Evolutionary conservation across 2,329 filamentous ascomycete genomes (phyloP), one percentile per base, ranked within the genome.

Genomic region (Diaporthe ampelina): DNA sequence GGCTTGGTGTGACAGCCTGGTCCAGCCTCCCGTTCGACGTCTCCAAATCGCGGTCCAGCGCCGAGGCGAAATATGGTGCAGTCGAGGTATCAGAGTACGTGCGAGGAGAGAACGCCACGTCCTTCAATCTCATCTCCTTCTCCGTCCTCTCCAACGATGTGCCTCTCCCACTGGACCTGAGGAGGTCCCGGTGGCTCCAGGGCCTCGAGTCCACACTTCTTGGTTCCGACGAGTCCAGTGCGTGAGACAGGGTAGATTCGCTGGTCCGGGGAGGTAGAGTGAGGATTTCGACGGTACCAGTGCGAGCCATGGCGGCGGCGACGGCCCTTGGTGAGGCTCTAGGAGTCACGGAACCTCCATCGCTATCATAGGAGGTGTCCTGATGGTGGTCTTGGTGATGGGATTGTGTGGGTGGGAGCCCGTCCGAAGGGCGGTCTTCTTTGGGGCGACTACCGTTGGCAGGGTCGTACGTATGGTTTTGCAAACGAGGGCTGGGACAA

Each of bases 111-210:
- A 71, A 74, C 2, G 72, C 59, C 17, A 63, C 52, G 43, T 82
- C 79, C 70, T 81, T 81, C 37, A 82, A 74, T 72, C 81, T 81
- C 54, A 81, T 82, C 76, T 86, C 85, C 77, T 83, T 84, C 9
- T 84, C 82, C 6, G 84, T 85, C n/a, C 84, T 81, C 76, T 86
- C 85, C 37, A 85, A 76, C 26, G 85, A 86, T 35, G 81, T 83
- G n/a, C 83, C 83, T 76, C 84, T 80, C 21, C 77, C 79, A 65
- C 80, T 80, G 24, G 78, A 75, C 40, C 77, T 75, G 68, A 84
- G 79, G 29, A 80, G 79, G 17, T 83, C 82, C 52, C 82, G 80
- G 68, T 84, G 82, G 73, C 80, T 81, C 52, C 79, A 79, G 40
- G 84, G 77, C 74, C 82, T 79, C 35, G 81, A 78, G 72, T 80